Conservation (phyloP, 225 moss, liverwort and hornwort species). For the Sphagnum tenellum region DNA sequence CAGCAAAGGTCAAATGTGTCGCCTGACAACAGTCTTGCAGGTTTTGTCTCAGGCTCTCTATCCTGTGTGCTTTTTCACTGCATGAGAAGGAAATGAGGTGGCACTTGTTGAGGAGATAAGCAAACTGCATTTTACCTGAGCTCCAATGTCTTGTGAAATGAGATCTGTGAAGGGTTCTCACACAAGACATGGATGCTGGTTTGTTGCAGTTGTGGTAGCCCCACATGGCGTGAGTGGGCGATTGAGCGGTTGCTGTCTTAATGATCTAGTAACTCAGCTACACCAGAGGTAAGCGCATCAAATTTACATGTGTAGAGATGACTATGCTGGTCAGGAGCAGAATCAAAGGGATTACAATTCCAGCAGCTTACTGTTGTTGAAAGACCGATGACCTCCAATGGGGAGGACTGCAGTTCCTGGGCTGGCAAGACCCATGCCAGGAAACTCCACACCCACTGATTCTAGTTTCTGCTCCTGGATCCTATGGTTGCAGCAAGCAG, state of each 20-base stretch:
- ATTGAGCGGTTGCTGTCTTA: slow-evolving; percentile 87
- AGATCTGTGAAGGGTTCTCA: too few relatives aligned
- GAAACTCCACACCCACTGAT: slow-evolving; percentile 77
- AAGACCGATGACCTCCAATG: slow-evolving; percentile 21
- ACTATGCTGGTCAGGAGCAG: too few relatives aligned
- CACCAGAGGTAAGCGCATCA: slow-evolving; percentile 60
- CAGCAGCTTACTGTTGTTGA: slow-evolving; percentile 7
- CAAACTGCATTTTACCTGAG: too few relatives aligned
- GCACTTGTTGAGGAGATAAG: too few relatives aligned
- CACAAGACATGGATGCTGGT: background rate
- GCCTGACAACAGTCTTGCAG: slow-evolving; percentile 59
- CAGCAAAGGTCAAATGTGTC: slow-evolving; percentile 49
- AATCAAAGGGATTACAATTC: too few relatives aligned
- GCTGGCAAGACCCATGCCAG: slow-evolving; percentile 69
- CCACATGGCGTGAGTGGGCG: slow-evolving; percentile 83
- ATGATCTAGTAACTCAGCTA: slow-evolving; percentile 75
- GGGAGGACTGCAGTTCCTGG: slow-evolving; percentile 99
- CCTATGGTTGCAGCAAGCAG: slow-evolving; percentile 99
- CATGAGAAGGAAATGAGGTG: too few relatives aligned
- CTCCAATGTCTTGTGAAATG: too few relatives aligned
- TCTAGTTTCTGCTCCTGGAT: slow-evolving; percentile 70
- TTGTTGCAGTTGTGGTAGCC: slow-evolving; percentile 77
- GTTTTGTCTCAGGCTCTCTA: slow-evolving; percentile 13
- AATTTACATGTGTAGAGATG: too few relatives aligned
- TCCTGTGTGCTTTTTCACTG: background rate